These are phyloP conservation scores for Salix arbutifolia DNA, from an alignment of 345 rosid genomes.

Conservation along the genomic window DNA sequence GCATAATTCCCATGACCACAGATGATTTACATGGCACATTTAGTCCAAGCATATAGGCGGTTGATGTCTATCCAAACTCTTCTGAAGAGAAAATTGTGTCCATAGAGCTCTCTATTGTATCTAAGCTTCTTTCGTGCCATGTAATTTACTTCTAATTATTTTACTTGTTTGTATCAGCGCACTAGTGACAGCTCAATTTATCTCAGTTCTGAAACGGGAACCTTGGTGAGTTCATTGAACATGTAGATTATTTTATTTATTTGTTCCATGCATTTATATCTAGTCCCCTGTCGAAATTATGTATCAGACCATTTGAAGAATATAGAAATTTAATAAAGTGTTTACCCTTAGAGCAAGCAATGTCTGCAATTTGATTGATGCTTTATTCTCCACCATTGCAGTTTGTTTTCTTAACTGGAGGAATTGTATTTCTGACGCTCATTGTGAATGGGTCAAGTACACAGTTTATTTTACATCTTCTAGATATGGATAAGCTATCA, in stretches of 20 bases:
- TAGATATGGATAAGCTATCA: slow-evolving; percentile 68
- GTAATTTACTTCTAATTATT: slow-evolving; percentile 6
- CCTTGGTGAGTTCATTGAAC: slow-evolving; percentile 51
- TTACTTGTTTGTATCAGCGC: slow-evolving; percentile 40
- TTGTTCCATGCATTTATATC: not conserved
- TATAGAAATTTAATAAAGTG: not conserved
- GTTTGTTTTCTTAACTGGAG: slow-evolving; percentile 96
- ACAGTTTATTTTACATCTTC: slow-evolving; percentile 68
- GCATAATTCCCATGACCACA: not conserved
- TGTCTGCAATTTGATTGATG: slow-evolving; percentile 3
- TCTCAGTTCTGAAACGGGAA: slow-evolving; percentile 66
- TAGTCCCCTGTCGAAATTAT: not conserved
- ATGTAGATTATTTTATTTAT: slow-evolving; percentile 5
- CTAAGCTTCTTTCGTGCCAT: not conserved
- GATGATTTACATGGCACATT: not conserved
- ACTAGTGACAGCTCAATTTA: slow-evolving; percentile 44
- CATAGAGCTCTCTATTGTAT: not conserved
- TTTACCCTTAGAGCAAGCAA: not conserved
- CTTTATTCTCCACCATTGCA: slow-evolving; percentile 26
- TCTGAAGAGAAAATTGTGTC: not conserved
- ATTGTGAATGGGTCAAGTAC: slow-evolving; percentile 89
- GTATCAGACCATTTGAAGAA: not conserved
- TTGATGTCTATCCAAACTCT: not conserved
- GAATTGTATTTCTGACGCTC: slow-evolving; percentile 90
- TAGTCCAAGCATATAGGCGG: not conserved